These are phyloP conservation scores for Lactarius deliciosus DNA, from an alignment of 768 basidiomycete genomes.

Conservation along the genomic window DNA sequence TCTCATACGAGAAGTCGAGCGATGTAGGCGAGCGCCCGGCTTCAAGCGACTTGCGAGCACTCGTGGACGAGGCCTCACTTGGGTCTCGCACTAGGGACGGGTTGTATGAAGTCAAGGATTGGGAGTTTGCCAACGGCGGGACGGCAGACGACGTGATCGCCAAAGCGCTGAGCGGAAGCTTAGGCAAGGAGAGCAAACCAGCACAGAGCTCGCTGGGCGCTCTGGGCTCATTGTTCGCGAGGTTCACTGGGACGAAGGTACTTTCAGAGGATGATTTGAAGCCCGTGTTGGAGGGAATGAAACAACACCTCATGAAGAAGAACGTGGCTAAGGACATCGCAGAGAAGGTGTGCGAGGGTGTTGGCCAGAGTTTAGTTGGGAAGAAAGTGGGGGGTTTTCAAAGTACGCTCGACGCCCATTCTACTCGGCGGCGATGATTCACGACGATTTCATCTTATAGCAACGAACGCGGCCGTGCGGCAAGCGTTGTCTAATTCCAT, in stretches of 20 bases:
- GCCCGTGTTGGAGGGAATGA: conserved; percentile 91
- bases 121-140: conserved; percentile 62
- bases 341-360: conserved; percentile 91
- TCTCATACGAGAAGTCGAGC: conserved; percentile 58
- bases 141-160: conserved; percentile 56
- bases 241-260: conserved; percentile 81
- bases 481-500: conserved; percentile 80
- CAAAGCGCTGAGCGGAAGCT: conserved; percentile 51
- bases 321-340: conserved; percentile 97
- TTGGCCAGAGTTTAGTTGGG: conserved; percentile 87
- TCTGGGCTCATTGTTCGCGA: conserved; percentile 77
- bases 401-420: conserved; percentile 49
- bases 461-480: conserved; percentile 81
- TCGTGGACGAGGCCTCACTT: conserved; percentile 70
- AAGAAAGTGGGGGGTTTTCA: conserved; percentile 90
- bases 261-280: conserved; percentile 80
- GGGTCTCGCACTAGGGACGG: conserved; percentile 76
- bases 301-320: conserved; percentile 97
- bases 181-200: conserved; percentile 34
- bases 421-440: conserved; percentile 6
- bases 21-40: conserved; percentile 37
- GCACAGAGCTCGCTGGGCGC: conserved; percentile 54
- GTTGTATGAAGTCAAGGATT: conserved; percentile 75
- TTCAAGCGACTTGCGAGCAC: conserved; percentile 51
- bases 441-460: conserved; percentile 41